A percentile compares a stretch with the other conserved stretches of the same genome.
Evolutionary conservation across 2,329 filamentous ascomycete genomes (phyloP).

Genomic region (Epichloe uncinata): DNA sequence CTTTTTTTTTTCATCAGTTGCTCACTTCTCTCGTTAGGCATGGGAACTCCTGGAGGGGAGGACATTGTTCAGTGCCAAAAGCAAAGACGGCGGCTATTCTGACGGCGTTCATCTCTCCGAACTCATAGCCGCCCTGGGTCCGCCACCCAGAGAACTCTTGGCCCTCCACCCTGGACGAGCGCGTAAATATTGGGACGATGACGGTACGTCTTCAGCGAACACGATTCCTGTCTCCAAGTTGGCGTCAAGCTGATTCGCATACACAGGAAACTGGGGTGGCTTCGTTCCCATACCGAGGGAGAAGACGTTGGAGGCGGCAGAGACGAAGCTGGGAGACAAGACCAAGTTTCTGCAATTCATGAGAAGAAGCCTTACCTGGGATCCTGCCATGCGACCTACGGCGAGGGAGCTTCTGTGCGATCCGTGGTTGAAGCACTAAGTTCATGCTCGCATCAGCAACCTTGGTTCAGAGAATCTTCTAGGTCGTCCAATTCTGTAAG

Average conservation of each 20-base stretch:
- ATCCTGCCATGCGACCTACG: background rate
- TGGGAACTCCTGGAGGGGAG: background rate
- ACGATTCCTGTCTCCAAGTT: background rate
- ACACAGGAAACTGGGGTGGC: background rate
- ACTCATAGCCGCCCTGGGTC: background rate
- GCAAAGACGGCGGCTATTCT: background rate
- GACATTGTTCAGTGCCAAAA: background rate
- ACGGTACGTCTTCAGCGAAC: background rate
- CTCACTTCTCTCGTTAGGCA: background rate
- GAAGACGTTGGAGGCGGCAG: background rate
- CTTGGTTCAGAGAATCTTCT: too few relatives aligned
- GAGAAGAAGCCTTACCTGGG: background rate
- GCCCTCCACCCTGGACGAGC: background rate
- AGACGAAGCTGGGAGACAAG: background rate
- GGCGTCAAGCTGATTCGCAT: too few relatives aligned
- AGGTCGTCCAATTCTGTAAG: too few relatives aligned
- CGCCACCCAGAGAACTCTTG: background rate
- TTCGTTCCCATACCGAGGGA: background rate
- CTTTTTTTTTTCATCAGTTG: too few relatives aligned
- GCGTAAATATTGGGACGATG: background rate
- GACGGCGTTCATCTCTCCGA: background rate
- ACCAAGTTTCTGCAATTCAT: background rate
- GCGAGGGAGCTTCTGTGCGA: background rate
- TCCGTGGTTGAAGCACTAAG: background rate
- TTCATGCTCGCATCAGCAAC: too few relatives aligned